Percentiles rank a stretch among this genome's conserved stretches.
Evolutionary conservation across 1,284 basidiomycete species (phyloP).

Genomic region (Ceratobasidium sp.): DNA sequence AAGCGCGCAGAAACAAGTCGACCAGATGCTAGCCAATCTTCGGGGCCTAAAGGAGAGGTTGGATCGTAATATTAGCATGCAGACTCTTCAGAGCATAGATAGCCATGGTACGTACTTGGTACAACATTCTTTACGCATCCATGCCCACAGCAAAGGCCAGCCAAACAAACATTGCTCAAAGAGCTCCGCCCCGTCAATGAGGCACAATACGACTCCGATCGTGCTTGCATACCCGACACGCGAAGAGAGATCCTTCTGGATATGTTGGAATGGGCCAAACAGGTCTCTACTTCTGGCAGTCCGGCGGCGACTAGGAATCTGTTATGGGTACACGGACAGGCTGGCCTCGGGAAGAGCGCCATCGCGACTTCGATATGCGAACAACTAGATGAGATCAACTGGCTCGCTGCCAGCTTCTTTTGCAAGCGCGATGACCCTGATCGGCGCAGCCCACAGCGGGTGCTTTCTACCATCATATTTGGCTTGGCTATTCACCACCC

Average conservation of each 20-base stretch:
- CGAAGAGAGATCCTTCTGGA: background rate
- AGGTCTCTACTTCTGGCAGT: background rate
- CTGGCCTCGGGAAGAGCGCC: slow-evolving; percentile 44
- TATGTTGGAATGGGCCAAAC: background rate
- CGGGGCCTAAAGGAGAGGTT: background rate
- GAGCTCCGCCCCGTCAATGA: background rate
- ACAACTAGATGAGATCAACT: background rate
- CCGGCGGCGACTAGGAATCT: background rate
- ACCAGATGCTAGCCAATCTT: background rate
- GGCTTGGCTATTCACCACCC: background rate
- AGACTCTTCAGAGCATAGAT: background rate
- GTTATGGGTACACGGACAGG: slow-evolving; percentile 43
- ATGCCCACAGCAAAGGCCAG: too few species aligned
- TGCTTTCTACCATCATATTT: slow-evolving; percentile 32
- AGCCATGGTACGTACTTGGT: too few species aligned
- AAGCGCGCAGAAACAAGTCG: background rate
- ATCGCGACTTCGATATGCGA: slow-evolving; percentile 30
- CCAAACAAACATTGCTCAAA: background rate
- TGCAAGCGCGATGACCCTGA: slow-evolving; percentile 52
- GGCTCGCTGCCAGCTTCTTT: slow-evolving; percentile 55
- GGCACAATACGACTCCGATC: background rate
- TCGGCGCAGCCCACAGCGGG: slow-evolving; percentile 11
- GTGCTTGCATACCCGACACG: background rate
- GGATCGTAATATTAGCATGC: background rate
- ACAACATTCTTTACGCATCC: too few species aligned